phyloP scores from a whole-genome alignment of 345 rosid genomes.

The Psidium friedrichsthalianum region DNA sequence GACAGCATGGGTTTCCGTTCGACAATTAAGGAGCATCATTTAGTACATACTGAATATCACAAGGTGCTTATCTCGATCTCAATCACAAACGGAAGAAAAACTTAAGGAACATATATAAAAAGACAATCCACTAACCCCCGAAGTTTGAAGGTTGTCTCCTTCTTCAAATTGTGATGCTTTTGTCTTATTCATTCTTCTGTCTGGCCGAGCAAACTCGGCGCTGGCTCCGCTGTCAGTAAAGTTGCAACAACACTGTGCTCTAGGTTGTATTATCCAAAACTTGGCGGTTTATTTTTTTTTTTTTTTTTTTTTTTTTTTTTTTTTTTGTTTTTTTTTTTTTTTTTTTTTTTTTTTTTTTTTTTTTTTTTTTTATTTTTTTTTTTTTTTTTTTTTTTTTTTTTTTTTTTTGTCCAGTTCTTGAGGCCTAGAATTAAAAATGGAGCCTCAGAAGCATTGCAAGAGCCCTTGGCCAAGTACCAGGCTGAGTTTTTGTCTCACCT shows the following conservation, averaged over 20 bases:
- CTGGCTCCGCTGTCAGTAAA: constrained; percentile 5
- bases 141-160: constrained; percentile 2
- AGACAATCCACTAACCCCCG: constrained; percentile 13
- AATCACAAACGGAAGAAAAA: neutral
- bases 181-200: constrained; percentile 4
- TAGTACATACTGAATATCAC: neutral
- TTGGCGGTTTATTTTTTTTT: too few relatives aligned
- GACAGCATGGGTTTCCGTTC: neutral
- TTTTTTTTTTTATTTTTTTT: too few relatives aligned
- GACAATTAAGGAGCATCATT: neutral
- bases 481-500: constrained; percentile 6
- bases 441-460: constrained; percentile 10
- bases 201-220: constrained; percentile 35
- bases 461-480: neutral
- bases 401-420: constrained; percentile 14
- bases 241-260: constrained; percentile 7
- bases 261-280: constrained; percentile 1
- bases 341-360: too few relatives aligned
- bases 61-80: neutral
- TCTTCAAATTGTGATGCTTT: constrained; percentile 1
- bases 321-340: too few relatives aligned
- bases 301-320: too few relatives aligned
- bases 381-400: too few relatives aligned
- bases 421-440: constrained; percentile 45
- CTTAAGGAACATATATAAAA: neutral